Conservation (phyloP, 2,329 filamentous ascomycete species). For the Pyricularia pennisetigena region DNA sequence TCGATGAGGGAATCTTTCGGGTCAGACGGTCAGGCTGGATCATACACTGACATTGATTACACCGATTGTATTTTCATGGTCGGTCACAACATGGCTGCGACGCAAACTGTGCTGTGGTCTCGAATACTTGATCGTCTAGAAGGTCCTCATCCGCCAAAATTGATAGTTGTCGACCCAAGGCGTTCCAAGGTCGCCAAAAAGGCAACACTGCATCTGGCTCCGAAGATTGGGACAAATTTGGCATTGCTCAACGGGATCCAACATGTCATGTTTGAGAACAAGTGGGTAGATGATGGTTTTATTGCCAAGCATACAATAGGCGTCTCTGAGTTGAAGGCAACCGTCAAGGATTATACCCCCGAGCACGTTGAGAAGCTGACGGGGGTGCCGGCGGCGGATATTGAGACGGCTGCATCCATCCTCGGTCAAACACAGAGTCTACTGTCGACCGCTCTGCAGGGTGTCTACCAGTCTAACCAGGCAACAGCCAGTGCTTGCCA, state of each 20-base stretch:
- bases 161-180: constrained; percentile 25
- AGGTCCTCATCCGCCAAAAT: constrained; percentile 22
- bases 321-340: constrained; percentile 15
- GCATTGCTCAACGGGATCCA: constrained; percentile 26
- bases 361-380: constrained; percentile 21
- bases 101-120: constrained; percentile 26
- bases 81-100: constrained; percentile 24
- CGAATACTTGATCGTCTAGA: constrained; percentile 22
- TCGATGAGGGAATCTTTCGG: constrained; percentile 28
- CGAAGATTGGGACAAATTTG: constrained; percentile 24
- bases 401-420: constrained; percentile 21
- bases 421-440: constrained; percentile 20
- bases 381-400: constrained; percentile 18
- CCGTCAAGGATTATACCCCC: constrained; percentile 11
- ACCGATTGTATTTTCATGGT: constrained; percentile 26
- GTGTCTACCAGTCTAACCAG: constrained; percentile 29
- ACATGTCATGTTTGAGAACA: constrained; percentile 23
- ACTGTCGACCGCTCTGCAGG: constrained; percentile 26
- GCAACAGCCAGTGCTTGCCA: constrained; percentile 27
- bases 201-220: constrained; percentile 23
- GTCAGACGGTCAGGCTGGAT: constrained; percentile 25
- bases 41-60: constrained; percentile 24
- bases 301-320: constrained; percentile 19
- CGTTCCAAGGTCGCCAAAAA: constrained; percentile 20
- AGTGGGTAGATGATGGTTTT: constrained; percentile 22